Conservation (phyloP, 2,329 filamentous ascomycete species). For the Arthroderma sp. region DNA sequence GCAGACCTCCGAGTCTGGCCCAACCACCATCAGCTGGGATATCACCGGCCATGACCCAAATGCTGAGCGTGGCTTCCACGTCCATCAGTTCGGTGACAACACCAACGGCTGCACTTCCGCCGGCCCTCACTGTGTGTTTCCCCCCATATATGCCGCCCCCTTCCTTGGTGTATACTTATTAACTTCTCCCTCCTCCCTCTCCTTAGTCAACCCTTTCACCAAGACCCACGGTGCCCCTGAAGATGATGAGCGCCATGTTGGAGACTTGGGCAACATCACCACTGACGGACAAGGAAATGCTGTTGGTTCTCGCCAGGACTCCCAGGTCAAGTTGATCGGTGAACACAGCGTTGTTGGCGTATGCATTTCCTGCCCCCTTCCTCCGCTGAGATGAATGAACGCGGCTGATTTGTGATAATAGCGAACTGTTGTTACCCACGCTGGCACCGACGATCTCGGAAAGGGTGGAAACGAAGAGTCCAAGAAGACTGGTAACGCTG, state of each 20-base stretch:
- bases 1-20: constrained; percentile 67
- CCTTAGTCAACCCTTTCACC: constrained; percentile 78
- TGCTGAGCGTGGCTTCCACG: constrained; percentile 94
- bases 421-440: constrained; percentile 92
- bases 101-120: constrained; percentile 99
- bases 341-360: constrained; percentile 89
- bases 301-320: constrained; percentile 67
- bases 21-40: constrained; percentile 83
- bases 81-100: constrained; percentile 99
- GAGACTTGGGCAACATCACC: constrained; percentile 94
- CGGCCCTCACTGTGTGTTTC: constrained; percentile 78
- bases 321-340: constrained; percentile 86
- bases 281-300: constrained; percentile 87
- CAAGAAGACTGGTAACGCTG: constrained; percentile 97
- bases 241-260: constrained; percentile 81
- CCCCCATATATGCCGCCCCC: not conserved
- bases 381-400: not conserved
- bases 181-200: not conserved
- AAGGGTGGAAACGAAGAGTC: constrained; percentile 86
- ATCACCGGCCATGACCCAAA: constrained; percentile 87
- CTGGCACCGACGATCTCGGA: constrained; percentile 91
- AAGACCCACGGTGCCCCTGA: constrained; percentile 82
- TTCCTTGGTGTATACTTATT: not conserved
- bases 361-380: constrained; percentile 22
- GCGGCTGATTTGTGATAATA: constrained; percentile 23